Base-by-base conservation (phyloP, 169 alveolate genomes). In the Plasmodium coatneyi region DNA sequence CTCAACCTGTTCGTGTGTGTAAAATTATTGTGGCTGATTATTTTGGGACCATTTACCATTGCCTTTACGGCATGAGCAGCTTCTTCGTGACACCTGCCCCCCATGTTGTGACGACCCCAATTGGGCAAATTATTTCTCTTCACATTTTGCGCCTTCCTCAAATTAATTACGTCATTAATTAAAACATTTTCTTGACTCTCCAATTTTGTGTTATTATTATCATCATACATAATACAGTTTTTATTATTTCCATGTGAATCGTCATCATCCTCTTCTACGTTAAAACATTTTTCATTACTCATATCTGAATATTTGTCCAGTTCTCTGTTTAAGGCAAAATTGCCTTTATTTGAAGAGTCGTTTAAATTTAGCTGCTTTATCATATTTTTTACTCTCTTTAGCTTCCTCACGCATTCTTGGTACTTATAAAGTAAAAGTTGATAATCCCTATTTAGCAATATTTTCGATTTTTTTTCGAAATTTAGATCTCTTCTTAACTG, bases 341-440 rank as follows among this genome's bases (percentile, higher is more conserved):
- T 34, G 14, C 52, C 71, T 2, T 39, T 19, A 66, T 66, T 74
- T 22, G 78, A 22, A 56, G 30, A 22, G 16, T 78, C 86, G 49
- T 22, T 56, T 34, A 60, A 41, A 87, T 87, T 80, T 87, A 87
- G 22, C 60, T 87, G 66, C 71, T 14, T 87, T 80, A 80, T 46
- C 87, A 87, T 39, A 60, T 87, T 78, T 79, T 52, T 87, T 7
- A 87, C 93, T 43, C 81, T 87, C 34, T 52, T 87, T 41, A 87
- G 34, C 60, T 87, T 87, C 32, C 72, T 78, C 72, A 87, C 39
- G 80, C 89, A 54, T 54, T 87, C 93, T 16, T 87, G 82, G 70
- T 87, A 87, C 46, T 87, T 87, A 79, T 87, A 78, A 78, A 87
- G 49, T 30, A 87, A 39, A 32, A 76, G 5, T 1, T 87, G 80